Percentiles rank a stretch among this genome's conserved stretches.
Evolutionary conservation across 805 yeast species (phyloP).

Genomic region (Candida suzukii): DNA sequence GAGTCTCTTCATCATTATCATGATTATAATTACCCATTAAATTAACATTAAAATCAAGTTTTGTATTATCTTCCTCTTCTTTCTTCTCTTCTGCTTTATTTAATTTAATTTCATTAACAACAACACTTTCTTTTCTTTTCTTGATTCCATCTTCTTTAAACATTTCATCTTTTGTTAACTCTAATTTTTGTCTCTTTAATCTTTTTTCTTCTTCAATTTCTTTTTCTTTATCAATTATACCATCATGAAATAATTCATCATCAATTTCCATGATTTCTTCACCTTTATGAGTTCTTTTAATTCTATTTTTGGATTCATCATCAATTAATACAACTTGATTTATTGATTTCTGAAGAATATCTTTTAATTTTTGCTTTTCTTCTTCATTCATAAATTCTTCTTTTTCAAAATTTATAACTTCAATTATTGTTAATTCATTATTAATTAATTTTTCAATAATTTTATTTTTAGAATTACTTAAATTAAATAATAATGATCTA

Average conservation of each 20-base stretch:
- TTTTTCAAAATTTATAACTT: conserved; percentile 57
- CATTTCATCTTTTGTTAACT: conserved; percentile 7
- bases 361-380: conserved; percentile 62
- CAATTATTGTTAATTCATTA: conserved; percentile 44
- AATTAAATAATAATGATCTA: conserved; percentile 57
- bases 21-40: conserved; percentile 7
- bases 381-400: conserved; percentile 71
- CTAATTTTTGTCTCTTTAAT: conserved; percentile 19
- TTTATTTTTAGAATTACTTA: conserved; percentile 49
- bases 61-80: neutral
- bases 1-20: conserved; percentile 1
- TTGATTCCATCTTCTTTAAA: conserved; percentile 2
- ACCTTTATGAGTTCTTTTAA: conserved; percentile 81
- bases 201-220: conserved; percentile 18
- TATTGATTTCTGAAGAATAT: conserved; percentile 59
- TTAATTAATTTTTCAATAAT: conserved; percentile 53
- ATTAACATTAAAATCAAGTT: conserved; percentile 6
- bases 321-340: conserved; percentile 57
- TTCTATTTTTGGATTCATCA: conserved; percentile 35
- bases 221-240: conserved; percentile 25
- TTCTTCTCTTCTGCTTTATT: conserved; percentile 2
- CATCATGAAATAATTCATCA: conserved; percentile 14
- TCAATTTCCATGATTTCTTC: conserved; percentile 58
- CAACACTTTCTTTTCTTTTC: neutral
- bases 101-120: too few relatives aligned